Evolutionary conservation across 768 basidiomycete genomes (phyloP).

Genomic region (Mycena chlorophos): DNA sequence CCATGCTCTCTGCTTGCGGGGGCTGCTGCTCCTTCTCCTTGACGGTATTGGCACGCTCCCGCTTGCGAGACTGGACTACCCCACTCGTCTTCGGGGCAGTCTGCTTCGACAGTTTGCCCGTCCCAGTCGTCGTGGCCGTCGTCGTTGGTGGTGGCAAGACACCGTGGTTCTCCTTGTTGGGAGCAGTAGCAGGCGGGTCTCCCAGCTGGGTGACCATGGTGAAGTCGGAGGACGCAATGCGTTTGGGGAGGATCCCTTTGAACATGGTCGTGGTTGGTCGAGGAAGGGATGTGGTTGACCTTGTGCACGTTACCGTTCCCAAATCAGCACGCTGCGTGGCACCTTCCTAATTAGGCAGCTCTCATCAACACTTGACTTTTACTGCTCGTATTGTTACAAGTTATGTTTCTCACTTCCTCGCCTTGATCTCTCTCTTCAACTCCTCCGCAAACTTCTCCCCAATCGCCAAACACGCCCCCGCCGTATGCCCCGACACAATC

Average conservation of each 20-base stretch:
- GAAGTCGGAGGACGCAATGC: constrained; percentile 67
- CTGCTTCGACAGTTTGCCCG: constrained; percentile 10
- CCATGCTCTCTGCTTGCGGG: constrained; percentile 40
- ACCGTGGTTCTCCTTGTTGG: constrained; percentile 68
- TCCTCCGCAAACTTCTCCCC: constrained; percentile 39
- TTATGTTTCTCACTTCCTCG: background rate
- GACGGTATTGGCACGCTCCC: constrained; percentile 46
- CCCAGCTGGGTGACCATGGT: constrained; percentile 64
- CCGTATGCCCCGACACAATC: constrained; percentile 49
- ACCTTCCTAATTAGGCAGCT: no score
- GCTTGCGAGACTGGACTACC: constrained; percentile 34
- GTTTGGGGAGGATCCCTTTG: constrained; percentile 74
- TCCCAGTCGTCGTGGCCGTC: constrained; percentile 15
- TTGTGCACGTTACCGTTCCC: constrained; percentile 6
- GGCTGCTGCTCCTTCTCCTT: constrained; percentile 45
- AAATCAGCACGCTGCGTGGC: background rate
- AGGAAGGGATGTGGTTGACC: constrained; percentile 28
- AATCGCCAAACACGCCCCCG: constrained; percentile 34
- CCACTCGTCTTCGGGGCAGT: constrained; percentile 31
- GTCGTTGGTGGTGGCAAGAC: constrained; percentile 19
- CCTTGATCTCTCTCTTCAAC: constrained; percentile 29
- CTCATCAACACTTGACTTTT: no score
- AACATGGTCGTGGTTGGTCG: constrained; percentile 56
- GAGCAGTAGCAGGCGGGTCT: constrained; percentile 46
- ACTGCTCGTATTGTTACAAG: background rate